Conservation (phyloP, 2,329 filamentous ascomycete genomes). For the Reticulascus tulasneorum region DNA sequence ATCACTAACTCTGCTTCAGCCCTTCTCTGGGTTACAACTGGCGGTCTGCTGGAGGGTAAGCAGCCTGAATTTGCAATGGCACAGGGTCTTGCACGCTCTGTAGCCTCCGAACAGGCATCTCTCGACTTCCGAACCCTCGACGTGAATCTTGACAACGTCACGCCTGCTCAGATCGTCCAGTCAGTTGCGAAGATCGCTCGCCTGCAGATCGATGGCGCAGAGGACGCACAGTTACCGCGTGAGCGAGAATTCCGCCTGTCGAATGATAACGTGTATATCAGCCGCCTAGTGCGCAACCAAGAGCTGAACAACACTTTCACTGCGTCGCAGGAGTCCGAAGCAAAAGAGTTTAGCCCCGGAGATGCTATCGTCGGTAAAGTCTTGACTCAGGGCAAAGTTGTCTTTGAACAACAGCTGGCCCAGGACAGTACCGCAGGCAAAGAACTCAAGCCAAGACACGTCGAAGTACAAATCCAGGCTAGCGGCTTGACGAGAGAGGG, state of each 20-base stretch:
- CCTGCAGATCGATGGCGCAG: slow-evolving; percentile 9
- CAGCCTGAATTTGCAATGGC: slow-evolving; percentile 21
- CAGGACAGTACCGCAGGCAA: no score
- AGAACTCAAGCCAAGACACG: no score
- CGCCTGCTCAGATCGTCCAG: slow-evolving; percentile 5
- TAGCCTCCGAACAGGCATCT: slow-evolving; percentile 21
- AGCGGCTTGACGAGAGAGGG: slow-evolving; percentile 18
- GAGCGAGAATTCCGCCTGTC: slow-evolving; percentile 19
- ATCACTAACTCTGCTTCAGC: slow-evolving; percentile 18
- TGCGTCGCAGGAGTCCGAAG: slow-evolving; percentile 6
- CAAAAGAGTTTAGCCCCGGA: slow-evolving; percentile 6
- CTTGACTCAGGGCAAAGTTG: slow-evolving; percentile 8
- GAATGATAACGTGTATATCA: slow-evolving; percentile 19
- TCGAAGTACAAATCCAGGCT: slow-evolving; percentile 17
- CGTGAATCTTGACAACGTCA: slow-evolving; percentile 15
- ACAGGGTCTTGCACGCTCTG: slow-evolving; percentile 18
- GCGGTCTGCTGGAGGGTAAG: slow-evolving; percentile 18
- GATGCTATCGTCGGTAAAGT: slow-evolving; percentile 16
- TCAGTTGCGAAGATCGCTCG: slow-evolving; percentile 12
- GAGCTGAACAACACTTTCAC: slow-evolving; percentile 17
- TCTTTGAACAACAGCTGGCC: slow-evolving; percentile 14
- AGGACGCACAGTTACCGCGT: no score
- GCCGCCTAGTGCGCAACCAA: slow-evolving; percentile 17
- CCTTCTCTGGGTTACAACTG: slow-evolving; percentile 25
- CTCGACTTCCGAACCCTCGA: slow-evolving; percentile 20